Evolutionary conservation across 2,329 filamentous ascomycete genomes (phyloP), one percentile per base, ranked within the genome.

Genomic region (Fusarium sp.): DNA sequence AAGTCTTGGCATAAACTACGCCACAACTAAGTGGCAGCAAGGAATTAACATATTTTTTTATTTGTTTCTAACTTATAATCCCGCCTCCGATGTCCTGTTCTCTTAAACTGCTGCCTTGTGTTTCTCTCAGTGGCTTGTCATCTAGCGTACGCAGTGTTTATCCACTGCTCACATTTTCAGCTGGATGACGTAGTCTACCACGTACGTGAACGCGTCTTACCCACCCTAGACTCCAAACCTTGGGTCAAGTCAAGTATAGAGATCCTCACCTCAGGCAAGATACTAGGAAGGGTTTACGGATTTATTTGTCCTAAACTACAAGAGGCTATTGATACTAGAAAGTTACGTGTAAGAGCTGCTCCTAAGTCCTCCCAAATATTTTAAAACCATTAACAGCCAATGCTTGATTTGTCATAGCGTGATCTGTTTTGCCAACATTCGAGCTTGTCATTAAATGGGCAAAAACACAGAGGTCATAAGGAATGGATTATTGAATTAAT

Each of bases 171-270:
- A 16, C 39, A 33, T 15, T 33, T 15, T 42, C 12, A 13, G 11
- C 16, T 4, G 10, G 48, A 39, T 61, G 59, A 62, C 59, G 59
- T 53, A 38, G 39, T 47, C 46, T 29, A 61, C 59, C 39, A 41
- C 59, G 55, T 37, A 46, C 18, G 29, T 18, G 12, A 29, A 35
- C 26, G 23, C 46, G 46, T 58, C 42, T 38, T 44, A 52, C 46
- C 12, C 53, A 58, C 38, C 43, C 54, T 56, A 39, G 21, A 53
- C 28, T 23, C 13, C 13, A 41, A 4, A 15, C 13, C 8, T 18
- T 35, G 18, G 33, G 5, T 18, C 29, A 37, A 11, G 21, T n/a
- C n/a, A n/a, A 21, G 21, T 18, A 18, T 38, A 21, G n/a, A 37
- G 18, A 37, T 20, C 18, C 18, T 37, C 18, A 38, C n/a, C 37